Evolutionary conservation across 805 yeast species (phyloP).

Genomic region (Metschnikowia continentalis): DNA sequence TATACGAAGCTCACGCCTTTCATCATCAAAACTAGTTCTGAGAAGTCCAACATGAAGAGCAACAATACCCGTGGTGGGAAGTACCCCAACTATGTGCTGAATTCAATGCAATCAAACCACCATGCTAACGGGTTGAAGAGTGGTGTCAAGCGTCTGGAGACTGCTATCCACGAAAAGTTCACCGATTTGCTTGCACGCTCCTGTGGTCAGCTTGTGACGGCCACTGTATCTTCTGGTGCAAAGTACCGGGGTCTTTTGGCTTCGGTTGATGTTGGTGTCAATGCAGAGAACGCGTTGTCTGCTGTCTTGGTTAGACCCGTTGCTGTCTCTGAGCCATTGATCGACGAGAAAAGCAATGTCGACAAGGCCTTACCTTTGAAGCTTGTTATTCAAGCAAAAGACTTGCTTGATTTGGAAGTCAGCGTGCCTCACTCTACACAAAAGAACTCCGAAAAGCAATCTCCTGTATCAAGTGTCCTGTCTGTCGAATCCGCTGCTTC

Average conservation of each 20-base stretch:
- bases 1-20: not conserved
- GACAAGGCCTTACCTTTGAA: slow-evolving; percentile 40
- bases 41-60: slow-evolving; percentile 4
- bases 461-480: not conserved
- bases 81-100: slow-evolving; percentile 3
- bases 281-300: slow-evolving; percentile 44
- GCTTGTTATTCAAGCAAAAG: slow-evolving; percentile 46
- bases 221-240: slow-evolving; percentile 60
- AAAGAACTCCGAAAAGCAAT: not conserved
- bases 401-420: slow-evolving; percentile 48
- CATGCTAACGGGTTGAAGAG: not conserved
- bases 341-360: slow-evolving; percentile 25
- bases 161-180: slow-evolving; percentile 1
- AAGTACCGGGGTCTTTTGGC: slow-evolving; percentile 55
- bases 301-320: slow-evolving; percentile 53
- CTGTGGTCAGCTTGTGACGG: slow-evolving; percentile 51
- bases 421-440: not conserved
- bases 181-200: slow-evolving; percentile 15
- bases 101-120: not conserved
- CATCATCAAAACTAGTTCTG: not conserved
- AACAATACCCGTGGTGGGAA: slow-evolving; percentile 11
- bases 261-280: slow-evolving; percentile 38
- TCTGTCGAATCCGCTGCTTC: not conserved
- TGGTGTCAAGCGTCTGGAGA: slow-evolving; percentile 1
- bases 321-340: slow-evolving; percentile 24